Conservation (phyloP, 768 basidiomycete species). For the Termitomyces sp. region DNA sequence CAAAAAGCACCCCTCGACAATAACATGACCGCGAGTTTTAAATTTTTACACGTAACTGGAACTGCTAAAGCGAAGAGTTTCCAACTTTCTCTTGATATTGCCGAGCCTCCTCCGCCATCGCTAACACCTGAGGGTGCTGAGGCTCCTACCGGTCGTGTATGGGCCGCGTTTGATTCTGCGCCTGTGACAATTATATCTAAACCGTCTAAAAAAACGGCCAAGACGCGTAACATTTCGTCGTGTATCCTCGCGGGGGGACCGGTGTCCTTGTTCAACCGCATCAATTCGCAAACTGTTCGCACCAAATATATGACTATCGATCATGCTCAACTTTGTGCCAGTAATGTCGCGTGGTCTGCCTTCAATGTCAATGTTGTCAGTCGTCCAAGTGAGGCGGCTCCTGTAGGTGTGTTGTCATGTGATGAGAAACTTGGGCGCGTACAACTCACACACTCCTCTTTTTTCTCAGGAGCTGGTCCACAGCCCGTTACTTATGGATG, state of each 20-base stretch:
- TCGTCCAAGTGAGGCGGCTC: conserved; percentile 58
- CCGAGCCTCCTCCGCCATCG: conserved; percentile 61
- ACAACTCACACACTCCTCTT: conserved; percentile 33
- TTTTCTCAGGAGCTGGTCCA: conserved; percentile 46
- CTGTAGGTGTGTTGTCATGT: conserved; percentile 64
- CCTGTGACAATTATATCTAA: conserved; percentile 95
- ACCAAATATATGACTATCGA: conserved; percentile 98
- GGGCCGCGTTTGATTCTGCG: conserved; percentile 90
- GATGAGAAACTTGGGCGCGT: conserved; percentile 33
- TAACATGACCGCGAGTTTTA: conserved; percentile 85
- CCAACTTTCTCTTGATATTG: conserved; percentile 78
- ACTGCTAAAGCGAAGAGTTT: conserved; percentile 90
- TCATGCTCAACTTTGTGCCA: conserved; percentile 77
- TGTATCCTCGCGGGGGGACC: conserved; percentile 88
- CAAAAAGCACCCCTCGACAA: conserved; percentile 81
- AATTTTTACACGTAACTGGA: conserved; percentile 85
- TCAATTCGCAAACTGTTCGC: conserved; percentile 94
- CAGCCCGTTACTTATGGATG: conserved; percentile 91
- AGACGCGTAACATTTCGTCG: conserved; percentile 86
- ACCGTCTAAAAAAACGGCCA: conserved; percentile 95
- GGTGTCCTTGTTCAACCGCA: conserved; percentile 91
- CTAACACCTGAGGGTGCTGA: conserved; percentile 41
- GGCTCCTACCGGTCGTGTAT: conserved; percentile 58
- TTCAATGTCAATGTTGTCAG: conserved; percentile 90
- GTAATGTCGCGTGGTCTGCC: conserved; percentile 88